Conservation (phyloP, 495 filamentous ascomycete genomes). For the Penicillium canescens region DNA sequence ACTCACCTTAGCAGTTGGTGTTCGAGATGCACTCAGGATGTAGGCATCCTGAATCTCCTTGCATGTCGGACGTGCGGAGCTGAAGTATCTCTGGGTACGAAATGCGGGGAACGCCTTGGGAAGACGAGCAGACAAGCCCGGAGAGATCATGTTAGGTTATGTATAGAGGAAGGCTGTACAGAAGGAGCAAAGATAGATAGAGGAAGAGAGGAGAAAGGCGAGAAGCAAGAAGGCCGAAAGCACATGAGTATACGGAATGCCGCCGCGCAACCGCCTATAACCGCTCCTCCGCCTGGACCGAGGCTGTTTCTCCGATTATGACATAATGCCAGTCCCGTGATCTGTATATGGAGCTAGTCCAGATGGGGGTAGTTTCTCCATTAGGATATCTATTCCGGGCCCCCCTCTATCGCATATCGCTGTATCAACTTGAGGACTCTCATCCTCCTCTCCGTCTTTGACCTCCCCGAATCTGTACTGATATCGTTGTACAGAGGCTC, state of each 20-base stretch:
- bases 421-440: constrained; percentile 11
- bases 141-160: constrained; percentile 24
- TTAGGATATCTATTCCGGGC: constrained; percentile 18
- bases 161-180: not conserved
- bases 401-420: constrained; percentile 13
- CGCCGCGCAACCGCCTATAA: constrained; percentile 25
- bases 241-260: constrained; percentile 1
- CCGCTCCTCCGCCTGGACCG: constrained; percentile 32
- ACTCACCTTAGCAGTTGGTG: constrained; percentile 80
- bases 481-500: too few relatives aligned
- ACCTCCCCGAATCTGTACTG: not conserved
- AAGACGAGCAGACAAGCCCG: constrained; percentile 30
- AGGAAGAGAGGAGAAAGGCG: not conserved
- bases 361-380: constrained; percentile 19
- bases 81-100: constrained; percentile 64
- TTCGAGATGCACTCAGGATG: constrained; percentile 84
- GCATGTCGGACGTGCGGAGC: constrained; percentile 53
- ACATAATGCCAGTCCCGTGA: constrained; percentile 9
- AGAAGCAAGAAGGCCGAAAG: constrained; percentile 2
- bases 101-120: constrained; percentile 40
- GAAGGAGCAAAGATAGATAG: not conserved
- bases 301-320: constrained; percentile 28
- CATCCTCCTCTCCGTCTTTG: constrained; percentile 5
- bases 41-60: constrained; percentile 86
- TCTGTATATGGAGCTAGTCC: not conserved